phyloP scores from a whole-genome alignment of 176 grass and related monocot genomes.

The Pontederia paniculata region DNA sequence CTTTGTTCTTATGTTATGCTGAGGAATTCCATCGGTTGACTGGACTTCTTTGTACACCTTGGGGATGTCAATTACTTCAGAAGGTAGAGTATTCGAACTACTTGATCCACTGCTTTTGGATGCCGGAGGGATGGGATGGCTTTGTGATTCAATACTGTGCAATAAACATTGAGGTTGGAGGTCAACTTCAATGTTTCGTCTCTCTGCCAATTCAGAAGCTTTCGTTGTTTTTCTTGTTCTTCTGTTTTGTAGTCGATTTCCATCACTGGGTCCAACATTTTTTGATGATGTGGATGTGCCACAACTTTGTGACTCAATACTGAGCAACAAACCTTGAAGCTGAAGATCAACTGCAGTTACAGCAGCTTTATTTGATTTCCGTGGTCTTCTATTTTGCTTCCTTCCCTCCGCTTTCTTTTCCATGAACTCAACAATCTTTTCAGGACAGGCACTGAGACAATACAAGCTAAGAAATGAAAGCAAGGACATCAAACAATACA shows the following conservation, averaged over 20 bases:
- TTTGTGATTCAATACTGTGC: no score
- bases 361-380: constrained; percentile 34
- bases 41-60: no score
- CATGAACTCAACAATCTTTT: constrained; percentile 69
- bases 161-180: no score
- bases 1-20: no score
- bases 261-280: neutral
- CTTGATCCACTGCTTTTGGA: no score
- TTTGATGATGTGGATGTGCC: constrained; percentile 8
- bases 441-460: constrained; percentile 70
- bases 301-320: constrained; percentile 36
- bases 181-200: no score
- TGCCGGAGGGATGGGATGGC: no score
- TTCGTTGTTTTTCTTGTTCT: neutral
- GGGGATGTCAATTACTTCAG: no score
- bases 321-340: constrained; percentile 46
- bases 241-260: neutral
- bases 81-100: no score
- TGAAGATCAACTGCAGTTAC: constrained; percentile 41
- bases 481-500: neutral
- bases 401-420: constrained; percentile 61
- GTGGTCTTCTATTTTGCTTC: constrained; percentile 55
- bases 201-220: no score
- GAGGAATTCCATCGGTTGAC: no score
- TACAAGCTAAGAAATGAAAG: neutral